Evolutionary conservation across 768 basidiomycete genomes (phyloP), one percentile per base, ranked within the genome.

Genomic region (Rossbeevera mucosa): DNA sequence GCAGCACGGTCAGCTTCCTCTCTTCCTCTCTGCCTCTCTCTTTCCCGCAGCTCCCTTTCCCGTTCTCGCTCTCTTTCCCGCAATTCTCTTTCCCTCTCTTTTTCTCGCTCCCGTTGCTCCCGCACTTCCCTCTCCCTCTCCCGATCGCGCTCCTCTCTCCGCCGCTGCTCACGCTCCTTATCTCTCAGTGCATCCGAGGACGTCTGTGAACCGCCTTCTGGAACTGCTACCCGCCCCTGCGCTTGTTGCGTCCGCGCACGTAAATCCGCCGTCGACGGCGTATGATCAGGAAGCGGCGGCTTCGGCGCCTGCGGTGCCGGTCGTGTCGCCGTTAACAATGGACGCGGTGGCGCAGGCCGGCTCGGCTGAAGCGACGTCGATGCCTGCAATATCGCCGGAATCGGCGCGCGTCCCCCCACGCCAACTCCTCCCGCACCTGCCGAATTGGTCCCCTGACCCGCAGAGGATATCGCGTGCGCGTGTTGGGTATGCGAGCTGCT

Each of bases 271-370:
- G 82, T 75, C 7, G 80, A 80, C 0, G 86, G 83, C 4, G 81
- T 78, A 50, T 79, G 74, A 26, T 82, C 80, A 8, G 73, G 70
- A 47, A 80, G 54, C 3, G 58, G 55, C 13, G 57, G 59, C 26
- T 70, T 71, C 1, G 81, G 76, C 8, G 76, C 68, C 22, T 80
- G 68, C 1, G 85, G 83, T 7, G 82, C 76, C 11, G 82, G 75
- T 0, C 80, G 74, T 33, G 72, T 77, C 18, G 74, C 79, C 16
- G 80, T 75, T 55, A 85, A 74, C 6, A 81, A 67, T 0, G 89
- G 88, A 4, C 86, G 77, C 2, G 85, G 78, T 20, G 88, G 88
- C 0, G 88, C 83, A 4, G 88, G 79, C 12, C 89, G 76, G 4
- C 76, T 76, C 7, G 83, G 74, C 52, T 84, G 81, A 14, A 77